A percentile compares a stretch with the other conserved stretches of the same genome.
Evolutionary conservation across 345 rosid genomes (phyloP).

Genomic region (Noccaea caerulescens): DNA sequence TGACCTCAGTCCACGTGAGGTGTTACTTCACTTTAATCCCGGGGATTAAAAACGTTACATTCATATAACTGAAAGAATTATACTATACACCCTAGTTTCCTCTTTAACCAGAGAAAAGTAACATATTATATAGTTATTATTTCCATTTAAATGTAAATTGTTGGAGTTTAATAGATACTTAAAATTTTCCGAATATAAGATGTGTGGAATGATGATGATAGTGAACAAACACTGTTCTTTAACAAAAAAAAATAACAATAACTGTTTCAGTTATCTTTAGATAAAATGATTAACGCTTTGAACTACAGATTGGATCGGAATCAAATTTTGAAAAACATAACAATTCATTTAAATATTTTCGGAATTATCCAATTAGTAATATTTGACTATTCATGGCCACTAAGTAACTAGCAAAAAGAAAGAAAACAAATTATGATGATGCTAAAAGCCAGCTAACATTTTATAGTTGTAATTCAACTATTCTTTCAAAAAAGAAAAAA

Average conservation of each 20-base stretch:
- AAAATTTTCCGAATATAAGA: background rate
- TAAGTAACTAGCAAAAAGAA: too few species aligned
- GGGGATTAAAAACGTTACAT: conserved; percentile 40
- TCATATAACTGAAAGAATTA: background rate
- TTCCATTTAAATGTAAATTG: background rate
- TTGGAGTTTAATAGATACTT: background rate
- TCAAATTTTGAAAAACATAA: background rate
- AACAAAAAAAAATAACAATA: background rate
- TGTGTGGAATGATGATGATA: conserved; percentile 1
- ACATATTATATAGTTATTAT: background rate
- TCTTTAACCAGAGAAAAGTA: background rate
- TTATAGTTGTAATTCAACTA: background rate
- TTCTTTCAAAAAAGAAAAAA: too few species aligned
- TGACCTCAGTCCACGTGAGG: conserved; percentile 35
- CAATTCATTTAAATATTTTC: background rate
- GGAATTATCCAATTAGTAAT: background rate
- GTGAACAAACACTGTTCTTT: background rate
- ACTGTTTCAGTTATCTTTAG: background rate
- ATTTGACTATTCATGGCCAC: background rate
- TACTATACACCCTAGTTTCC: background rate
- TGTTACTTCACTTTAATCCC: conserved; percentile 31
- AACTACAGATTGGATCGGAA: background rate
- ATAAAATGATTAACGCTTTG: background rate
- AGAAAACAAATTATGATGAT: too few species aligned
- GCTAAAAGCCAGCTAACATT: background rate